Base-by-base conservation (phyloP, 2,329 filamentous ascomycete genomes). In the Venturia nashicola region DNA sequence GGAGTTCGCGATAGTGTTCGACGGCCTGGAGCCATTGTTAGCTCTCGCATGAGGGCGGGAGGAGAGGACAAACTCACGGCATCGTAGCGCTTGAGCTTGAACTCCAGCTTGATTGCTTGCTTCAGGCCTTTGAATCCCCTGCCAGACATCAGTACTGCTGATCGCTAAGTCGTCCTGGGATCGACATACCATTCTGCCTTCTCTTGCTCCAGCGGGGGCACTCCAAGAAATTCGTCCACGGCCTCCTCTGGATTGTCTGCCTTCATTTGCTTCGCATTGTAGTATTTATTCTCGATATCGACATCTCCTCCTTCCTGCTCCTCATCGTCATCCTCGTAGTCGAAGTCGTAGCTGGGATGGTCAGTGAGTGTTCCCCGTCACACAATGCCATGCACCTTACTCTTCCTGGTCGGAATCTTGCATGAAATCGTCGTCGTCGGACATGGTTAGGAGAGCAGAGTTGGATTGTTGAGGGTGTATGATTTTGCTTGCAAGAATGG, bases 231-330 rank as follows among this genome's bases (percentile, higher is more conserved):
- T 74, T 97, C 93, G 43, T 87, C 85, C 64, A 99, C 89, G 1
- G 94, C 94, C 69, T 91, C 91, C 71, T 94, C 85, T 0, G 93
- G 91, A 65, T 92, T 91, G 67, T 87, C 87, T 54, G 82, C 81
- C 80, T 97, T 99, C 73, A 96, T 86, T 78, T 97, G 93, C 78
- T 99, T 99, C 54, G 94, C 94, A 77, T 97, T 97, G 82, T 97
- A 99, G 80, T 99, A 99, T 78, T 96, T 97, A 80, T 99, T 99
- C 75, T 99, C 94, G 74, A 97, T 95, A 69, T 93, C 91, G 70
- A 97, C 89, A 74, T 97, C 91, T 65, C 87, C 91, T 40, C 84
- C 86, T 65, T 96, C 88, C 54, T 95, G 90, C 60, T 94, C 91
- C 64, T 96, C 91, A 68, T 91, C 91, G 27, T 57, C 51, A 70